phyloP scores from a whole-genome alignment of 768 basidiomycete genomes.

The Mycena albidolilacea region DNA sequence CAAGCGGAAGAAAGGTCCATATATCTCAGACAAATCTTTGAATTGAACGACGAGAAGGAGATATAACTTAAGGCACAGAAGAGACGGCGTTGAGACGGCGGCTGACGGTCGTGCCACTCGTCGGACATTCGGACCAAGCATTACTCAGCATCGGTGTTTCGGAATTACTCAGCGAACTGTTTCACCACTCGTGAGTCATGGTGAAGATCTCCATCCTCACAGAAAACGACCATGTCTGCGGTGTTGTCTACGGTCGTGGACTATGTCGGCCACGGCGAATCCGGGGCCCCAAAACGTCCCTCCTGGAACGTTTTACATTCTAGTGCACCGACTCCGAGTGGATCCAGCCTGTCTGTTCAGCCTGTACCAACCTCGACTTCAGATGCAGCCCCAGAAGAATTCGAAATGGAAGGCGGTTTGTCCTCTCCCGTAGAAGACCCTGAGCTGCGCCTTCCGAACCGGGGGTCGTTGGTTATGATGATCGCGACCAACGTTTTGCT shows the following conservation, averaged over 20 bases:
- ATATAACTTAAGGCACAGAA: too few relatives aligned
- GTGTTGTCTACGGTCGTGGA: conserved; percentile 37
- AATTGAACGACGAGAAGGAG: too few relatives aligned
- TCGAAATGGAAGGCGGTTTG: not conserved
- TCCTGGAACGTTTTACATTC: conserved; percentile 29
- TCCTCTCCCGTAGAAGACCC: conserved; percentile 37
- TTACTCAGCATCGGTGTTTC: too few relatives aligned
- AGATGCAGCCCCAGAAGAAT: not conserved
- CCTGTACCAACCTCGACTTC: not conserved
- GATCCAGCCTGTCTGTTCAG: conserved; percentile 14
- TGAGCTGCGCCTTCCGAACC: conserved; percentile 64
- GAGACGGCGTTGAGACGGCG: too few relatives aligned
- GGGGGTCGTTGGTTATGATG: conserved; percentile 58
- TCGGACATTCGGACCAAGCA: too few relatives aligned
- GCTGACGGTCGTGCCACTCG: too few relatives aligned
- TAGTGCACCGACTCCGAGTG: conserved; percentile 10
- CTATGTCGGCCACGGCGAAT: conserved; percentile 29
- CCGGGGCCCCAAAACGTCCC: conserved; percentile 6
- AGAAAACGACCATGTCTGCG: not conserved
- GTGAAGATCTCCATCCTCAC: not conserved
- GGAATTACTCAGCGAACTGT: too few relatives aligned
- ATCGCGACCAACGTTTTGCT: conserved; percentile 59
- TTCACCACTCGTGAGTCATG: not conserved
- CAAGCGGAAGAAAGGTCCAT: too few relatives aligned
- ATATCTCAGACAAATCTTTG: too few relatives aligned